Conservation (phyloP, 1,284 basidiomycete genomes). For the Pholiota adiposa region DNA sequence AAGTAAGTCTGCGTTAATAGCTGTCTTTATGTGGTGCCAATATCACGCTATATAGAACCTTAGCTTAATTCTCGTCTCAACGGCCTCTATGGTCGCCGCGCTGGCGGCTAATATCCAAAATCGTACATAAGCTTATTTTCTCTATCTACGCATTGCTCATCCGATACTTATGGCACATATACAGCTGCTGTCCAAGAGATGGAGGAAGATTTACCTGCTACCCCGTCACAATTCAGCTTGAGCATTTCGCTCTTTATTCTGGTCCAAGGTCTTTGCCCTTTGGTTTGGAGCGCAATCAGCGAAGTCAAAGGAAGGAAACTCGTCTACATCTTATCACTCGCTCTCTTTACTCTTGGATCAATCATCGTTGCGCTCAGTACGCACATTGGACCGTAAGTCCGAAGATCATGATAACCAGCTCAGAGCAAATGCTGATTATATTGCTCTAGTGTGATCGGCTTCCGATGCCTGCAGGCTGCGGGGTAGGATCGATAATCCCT, state of each 20-base stretch:
- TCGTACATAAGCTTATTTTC: constrained; percentile 43
- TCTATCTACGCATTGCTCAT: background rate
- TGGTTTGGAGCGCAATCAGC: constrained; percentile 74
- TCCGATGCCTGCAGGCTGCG: constrained; percentile 70
- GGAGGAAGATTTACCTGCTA: constrained; percentile 65
- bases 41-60: constrained; percentile 42
- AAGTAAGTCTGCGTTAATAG: constrained; percentile 44
- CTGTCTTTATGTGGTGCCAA: background rate
- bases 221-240: constrained; percentile 71
- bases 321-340: constrained; percentile 67
- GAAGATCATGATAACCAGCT: constrained; percentile 24
- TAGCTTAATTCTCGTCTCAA: constrained; percentile 61
- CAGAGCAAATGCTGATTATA: background rate
- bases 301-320: constrained; percentile 84
- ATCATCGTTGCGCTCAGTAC: constrained; percentile 64
- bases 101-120: constrained; percentile 73
- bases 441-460: constrained; percentile 61
- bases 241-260: constrained; percentile 81
- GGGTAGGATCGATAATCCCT: constrained; percentile 46
- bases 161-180: constrained; percentile 31
- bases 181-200: constrained; percentile 70
- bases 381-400: constrained; percentile 53
- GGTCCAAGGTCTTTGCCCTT: constrained; percentile 68
- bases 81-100: constrained; percentile 71
- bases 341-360: constrained; percentile 68